Base-by-base conservation (phyloP, 2,329 filamentous ascomycete genomes). In the Colletotrichum sp. region DNA sequence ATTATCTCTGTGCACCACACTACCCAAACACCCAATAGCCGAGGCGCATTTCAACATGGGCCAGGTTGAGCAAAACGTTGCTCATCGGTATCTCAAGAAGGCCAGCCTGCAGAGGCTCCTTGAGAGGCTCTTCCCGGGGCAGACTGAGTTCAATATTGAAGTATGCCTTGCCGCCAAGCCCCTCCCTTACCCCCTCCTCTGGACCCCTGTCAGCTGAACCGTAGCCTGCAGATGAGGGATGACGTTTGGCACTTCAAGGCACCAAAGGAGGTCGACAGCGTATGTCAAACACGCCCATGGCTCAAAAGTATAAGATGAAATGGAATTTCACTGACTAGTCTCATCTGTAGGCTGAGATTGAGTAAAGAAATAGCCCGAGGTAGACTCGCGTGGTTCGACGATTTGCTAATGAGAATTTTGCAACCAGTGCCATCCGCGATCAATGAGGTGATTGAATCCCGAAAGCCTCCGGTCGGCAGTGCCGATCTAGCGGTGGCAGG, bases 211-310 rank as follows among this genome's bases (percentile, higher is more conserved):
- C 34, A 12, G 65, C 73, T 77, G 60, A 79, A 75, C 12, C 15
- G 64, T 55, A 34, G 67, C 59, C n/a, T 68, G 70, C 72, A 83
- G 81, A 75, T 81, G 79, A 80, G 76, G 73, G 79, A 83, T 24
- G 81, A 83, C 75, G 80, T 81, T 55, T 83, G 80, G 80, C 77
- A 72, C 34, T 83, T 83, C 60, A 80, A 76, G 30, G 80, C 79
- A 8, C 81, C 81, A 4, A 74, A 59, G 44, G 60, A 59, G 32
- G 62, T 65, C n/a, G 32, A 24, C 13, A 65, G 62, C 24, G 62
- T 65, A 26, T 4, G 62, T 65, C 13, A 22, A 65, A 18, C 13
- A 0, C 3, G n/a, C 32, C 36, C 12, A 36, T 59, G 1, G 12
- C 6, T n/a, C 32, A 18, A 44, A 36, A 6, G 13, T 39, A 36